Evolutionary conservation across 106 monocot genomes (phyloP).

Genomic region (Gastrodia elata): DNA sequence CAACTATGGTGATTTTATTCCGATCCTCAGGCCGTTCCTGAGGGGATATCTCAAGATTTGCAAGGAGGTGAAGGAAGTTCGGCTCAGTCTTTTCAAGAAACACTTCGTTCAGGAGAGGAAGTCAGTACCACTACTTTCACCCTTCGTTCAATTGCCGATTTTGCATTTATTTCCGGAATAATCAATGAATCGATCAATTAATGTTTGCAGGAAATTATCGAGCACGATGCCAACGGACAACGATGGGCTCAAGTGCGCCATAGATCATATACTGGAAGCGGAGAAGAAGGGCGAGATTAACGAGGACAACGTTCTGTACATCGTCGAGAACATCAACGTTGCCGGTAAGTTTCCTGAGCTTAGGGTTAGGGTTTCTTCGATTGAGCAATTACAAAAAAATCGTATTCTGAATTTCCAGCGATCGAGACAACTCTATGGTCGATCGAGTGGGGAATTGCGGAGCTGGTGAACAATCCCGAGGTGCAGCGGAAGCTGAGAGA

Average conservation of each 20-base stretch:
- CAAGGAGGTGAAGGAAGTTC: conserved; percentile 44
- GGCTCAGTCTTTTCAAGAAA: conserved; percentile 57
- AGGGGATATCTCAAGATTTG: conserved; percentile 54
- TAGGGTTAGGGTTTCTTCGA: too few relatives aligned
- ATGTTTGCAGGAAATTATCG: conserved; percentile 21
- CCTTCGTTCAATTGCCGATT: neutral
- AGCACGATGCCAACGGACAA: conserved; percentile 32
- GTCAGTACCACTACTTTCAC: conserved; percentile 18
- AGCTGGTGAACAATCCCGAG: conserved; percentile 58
- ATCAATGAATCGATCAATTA: neutral
- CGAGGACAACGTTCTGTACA: conserved; percentile 73
- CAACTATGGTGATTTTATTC: conserved; percentile 79
- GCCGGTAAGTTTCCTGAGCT: conserved; percentile 38
- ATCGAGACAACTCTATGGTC: conserved; percentile 58
- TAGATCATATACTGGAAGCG: conserved; percentile 65
- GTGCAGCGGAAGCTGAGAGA: conserved; percentile 38
- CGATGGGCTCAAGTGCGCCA: conserved; percentile 49
- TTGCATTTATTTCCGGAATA: neutral
- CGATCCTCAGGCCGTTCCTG: conserved; percentile 59
- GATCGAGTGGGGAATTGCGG: conserved; percentile 59
- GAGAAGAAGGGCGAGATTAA: conserved; percentile 73
- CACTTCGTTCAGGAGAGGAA: conserved; percentile 63
- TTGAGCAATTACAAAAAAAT: neutral
- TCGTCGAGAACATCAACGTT: conserved; percentile 77
- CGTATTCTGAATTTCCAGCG: conserved; percentile 19